Percentiles rank a stretch among this genome's conserved stretches.
Conservation (phyloP, 1,284 basidiomycete genomes). For the Moesziomyces antarcticus region DNA sequence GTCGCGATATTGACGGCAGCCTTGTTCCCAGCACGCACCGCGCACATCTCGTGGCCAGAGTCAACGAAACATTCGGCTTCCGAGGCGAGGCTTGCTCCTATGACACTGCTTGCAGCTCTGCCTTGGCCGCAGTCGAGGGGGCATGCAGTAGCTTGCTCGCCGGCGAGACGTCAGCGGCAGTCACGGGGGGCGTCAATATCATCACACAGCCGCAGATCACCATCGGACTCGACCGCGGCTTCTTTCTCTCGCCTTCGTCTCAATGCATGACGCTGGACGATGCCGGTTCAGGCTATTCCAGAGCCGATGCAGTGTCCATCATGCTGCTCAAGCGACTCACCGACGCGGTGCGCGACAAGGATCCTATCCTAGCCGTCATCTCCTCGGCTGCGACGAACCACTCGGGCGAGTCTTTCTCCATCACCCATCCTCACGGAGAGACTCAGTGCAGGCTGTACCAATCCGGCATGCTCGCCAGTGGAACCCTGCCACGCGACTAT, state of each 20-base stretch:
- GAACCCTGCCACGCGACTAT: conserved; percentile 26
- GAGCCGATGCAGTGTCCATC: conserved; percentile 47
- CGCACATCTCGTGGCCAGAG: conserved; percentile 33
- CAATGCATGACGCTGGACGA: conserved; percentile 54
- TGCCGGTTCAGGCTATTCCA: conserved; percentile 44
- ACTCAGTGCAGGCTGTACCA: conserved; percentile 44
- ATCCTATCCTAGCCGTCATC: conserved; percentile 43
- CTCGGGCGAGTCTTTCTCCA: conserved; percentile 49
- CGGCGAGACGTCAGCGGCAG: conserved; percentile 23
- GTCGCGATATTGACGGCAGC: conserved; percentile 30
- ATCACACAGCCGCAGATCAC: conserved; percentile 54
- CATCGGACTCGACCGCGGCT: conserved; percentile 51
- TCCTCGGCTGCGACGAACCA: conserved; percentile 50
- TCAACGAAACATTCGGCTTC: conserved; percentile 44
- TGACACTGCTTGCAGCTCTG: conserved; percentile 52
- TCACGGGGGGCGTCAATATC: conserved; percentile 54
- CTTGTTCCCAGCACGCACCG: conserved; percentile 40
- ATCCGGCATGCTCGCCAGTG: conserved; percentile 36
- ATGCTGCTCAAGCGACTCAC: conserved; percentile 46
- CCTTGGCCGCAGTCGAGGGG: conserved; percentile 48
- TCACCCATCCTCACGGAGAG: conserved; percentile 50
- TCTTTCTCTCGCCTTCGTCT: conserved; percentile 49
- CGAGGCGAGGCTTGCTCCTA: conserved; percentile 43
- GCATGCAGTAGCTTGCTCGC: conserved; percentile 39
- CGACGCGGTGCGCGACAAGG: conserved; percentile 46